A percentile compares a stretch with the other conserved stretches of the same genome.
Evolutionary conservation across 73 alveolate genomes (phyloP).

Genomic region (Symbiodinium pilosum): DNA sequence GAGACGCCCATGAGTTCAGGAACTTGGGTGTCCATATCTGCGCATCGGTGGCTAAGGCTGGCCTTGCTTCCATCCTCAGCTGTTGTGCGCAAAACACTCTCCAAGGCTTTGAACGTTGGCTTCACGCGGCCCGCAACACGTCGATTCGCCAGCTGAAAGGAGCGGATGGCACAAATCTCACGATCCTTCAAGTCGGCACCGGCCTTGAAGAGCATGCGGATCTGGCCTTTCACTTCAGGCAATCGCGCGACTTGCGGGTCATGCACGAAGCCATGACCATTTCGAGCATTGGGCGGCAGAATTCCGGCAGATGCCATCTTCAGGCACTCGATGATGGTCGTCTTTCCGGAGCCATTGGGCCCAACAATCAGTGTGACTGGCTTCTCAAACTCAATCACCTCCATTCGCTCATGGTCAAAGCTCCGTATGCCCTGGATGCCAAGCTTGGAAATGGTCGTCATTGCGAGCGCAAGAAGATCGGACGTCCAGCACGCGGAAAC

Average conservation of each 20-base stretch:
- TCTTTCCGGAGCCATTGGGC: slow-evolving; percentile 99
- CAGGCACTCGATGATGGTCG: slow-evolving; percentile 98
- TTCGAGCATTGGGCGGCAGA: slow-evolving; percentile 98
- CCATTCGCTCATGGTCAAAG: slow-evolving; percentile 98
- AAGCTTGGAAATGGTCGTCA: slow-evolving; percentile 98
- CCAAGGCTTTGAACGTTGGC: slow-evolving; percentile 98
- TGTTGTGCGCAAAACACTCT: slow-evolving; percentile 97
- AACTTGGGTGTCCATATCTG: slow-evolving; percentile 98
- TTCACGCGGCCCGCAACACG: slow-evolving; percentile 95
- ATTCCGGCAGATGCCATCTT: slow-evolving; percentile 98
- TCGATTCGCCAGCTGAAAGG: slow-evolving; percentile 97
- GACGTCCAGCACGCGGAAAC: too few species aligned
- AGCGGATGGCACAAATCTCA: slow-evolving; percentile 97
- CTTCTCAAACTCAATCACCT: slow-evolving; percentile 97
- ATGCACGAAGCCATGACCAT: slow-evolving; percentile 98
- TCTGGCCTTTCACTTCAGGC: slow-evolving; percentile 98
- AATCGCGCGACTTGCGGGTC: slow-evolving; percentile 98
- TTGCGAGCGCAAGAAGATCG: slow-evolving; percentile 66
- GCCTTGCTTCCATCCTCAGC: slow-evolving; percentile 97
- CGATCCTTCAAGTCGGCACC: slow-evolving; percentile 97
- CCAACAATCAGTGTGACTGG: slow-evolving; percentile 99
- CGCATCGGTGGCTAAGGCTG: slow-evolving; percentile 98
- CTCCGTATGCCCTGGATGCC: slow-evolving; percentile 98
- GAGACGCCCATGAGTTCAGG: slow-evolving; percentile 99
- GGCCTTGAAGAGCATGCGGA: slow-evolving; percentile 97